Evolutionary conservation across 352 stramenopile genomes (phyloP).

Genomic region (Phytophthora cactorum): DNA sequence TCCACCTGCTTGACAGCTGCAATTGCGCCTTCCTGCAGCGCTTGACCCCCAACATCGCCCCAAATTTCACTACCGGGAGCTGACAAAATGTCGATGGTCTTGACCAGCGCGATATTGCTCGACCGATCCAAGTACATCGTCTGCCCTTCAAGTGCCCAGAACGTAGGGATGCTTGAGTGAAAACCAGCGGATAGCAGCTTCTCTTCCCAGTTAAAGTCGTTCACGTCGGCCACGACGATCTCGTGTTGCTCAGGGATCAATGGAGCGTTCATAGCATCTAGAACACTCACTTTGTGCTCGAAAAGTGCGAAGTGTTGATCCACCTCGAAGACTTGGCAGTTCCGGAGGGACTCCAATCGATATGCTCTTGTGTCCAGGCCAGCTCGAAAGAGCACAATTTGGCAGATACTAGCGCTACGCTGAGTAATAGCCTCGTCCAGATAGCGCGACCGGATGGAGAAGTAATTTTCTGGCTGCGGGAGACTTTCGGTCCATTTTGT

Average conservation of each 20-base stretch:
- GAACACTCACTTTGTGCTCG: conserved; percentile 45
- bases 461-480: conserved; percentile 9
- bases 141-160: conserved; percentile 54
- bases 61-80: conserved; percentile 48
- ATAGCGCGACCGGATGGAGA: conserved; percentile 10
- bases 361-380: conserved; percentile 56
- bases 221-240: conserved; percentile 47
- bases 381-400: conserved; percentile 54
- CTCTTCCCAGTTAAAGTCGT: conserved; percentile 47
- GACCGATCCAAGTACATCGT: conserved; percentile 45
- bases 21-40: conserved; percentile 19
- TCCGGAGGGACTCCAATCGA: conserved; percentile 37
- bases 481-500: conserved; percentile 8
- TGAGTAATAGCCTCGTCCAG: conserved; percentile 7
- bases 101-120: conserved; percentile 45
- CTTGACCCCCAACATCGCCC: conserved; percentile 44
- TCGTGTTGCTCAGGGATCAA: conserved; percentile 40
- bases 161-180: conserved; percentile 42
- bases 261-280: conserved; percentile 29
- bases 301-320: conserved; percentile 46
- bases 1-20: conserved; percentile 27
- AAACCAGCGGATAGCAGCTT: conserved; percentile 42
- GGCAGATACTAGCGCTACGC: conserved; percentile 19
- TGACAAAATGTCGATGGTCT: conserved; percentile 51
- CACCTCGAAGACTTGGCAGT: conserved; percentile 49